phyloP scores from a whole-genome alignment of 306 rosid genomes.

The Sicyos baderoa region DNA sequence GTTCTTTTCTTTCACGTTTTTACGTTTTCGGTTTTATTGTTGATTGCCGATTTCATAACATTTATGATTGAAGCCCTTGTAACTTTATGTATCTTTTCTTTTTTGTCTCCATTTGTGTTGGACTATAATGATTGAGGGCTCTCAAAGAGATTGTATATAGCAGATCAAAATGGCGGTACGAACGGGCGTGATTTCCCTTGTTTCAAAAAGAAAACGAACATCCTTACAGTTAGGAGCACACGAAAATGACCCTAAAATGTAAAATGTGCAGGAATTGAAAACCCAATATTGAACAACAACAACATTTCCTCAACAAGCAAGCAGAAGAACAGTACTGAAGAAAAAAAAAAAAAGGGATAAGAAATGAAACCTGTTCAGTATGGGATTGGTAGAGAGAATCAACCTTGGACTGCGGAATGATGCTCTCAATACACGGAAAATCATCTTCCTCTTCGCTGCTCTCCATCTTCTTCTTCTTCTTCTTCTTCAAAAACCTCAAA shows the following conservation, averaged over 20 bases:
- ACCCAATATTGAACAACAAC: not conserved
- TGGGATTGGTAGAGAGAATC: slow-evolving; percentile 86
- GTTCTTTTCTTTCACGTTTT: too few species aligned
- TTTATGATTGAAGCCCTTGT: too few species aligned
- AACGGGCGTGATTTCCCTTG: too few species aligned
- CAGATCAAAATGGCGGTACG: not conserved
- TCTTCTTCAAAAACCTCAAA: not conserved
- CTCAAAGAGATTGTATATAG: too few species aligned
- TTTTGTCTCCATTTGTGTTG: not conserved
- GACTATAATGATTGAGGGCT: not conserved
- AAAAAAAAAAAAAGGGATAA: not conserved
- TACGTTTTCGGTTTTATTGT: too few species aligned
- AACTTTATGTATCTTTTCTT: not conserved
- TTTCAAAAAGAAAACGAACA: too few species aligned
- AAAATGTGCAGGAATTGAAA: slow-evolving; percentile 2
- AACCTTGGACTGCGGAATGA: slow-evolving; percentile 79
- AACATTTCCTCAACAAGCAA: not conserved
- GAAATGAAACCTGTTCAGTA: slow-evolving; percentile 70
- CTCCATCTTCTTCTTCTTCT: slow-evolving; percentile 64
- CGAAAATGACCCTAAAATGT: not conserved
- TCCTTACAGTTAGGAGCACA: too few species aligned
- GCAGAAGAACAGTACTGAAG: not conserved
- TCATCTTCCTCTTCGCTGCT: slow-evolving; percentile 98
- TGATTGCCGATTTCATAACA: too few species aligned
- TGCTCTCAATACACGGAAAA: slow-evolving; percentile 77